Percentiles rank a stretch among this genome's conserved stretches.
These are phyloP conservation scores for Melocanna baccifera DNA, from an alignment of 176 grass and related monocot genomes.

Conservation along the genomic window DNA sequence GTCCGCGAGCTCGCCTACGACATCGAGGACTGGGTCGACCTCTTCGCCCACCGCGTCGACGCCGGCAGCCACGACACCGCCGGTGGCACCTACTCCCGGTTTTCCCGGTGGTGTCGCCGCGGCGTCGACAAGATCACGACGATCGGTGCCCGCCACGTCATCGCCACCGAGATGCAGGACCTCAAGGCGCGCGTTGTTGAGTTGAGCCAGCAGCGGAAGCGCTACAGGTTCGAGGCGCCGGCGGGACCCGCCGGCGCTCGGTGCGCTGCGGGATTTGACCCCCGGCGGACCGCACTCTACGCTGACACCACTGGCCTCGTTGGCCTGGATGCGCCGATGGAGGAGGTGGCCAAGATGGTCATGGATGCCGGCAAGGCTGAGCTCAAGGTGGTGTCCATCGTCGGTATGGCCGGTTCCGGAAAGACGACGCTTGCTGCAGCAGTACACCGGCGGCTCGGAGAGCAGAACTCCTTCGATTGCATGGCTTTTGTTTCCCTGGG, in stretches of 20 bases:
- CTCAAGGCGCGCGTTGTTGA: too few relatives aligned
- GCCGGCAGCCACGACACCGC: too few relatives aligned
- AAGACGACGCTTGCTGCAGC: conserved; percentile 39
- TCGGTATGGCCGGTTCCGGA: conserved; percentile 38
- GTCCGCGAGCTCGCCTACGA: too few relatives aligned
- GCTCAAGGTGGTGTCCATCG: conserved; percentile 17
- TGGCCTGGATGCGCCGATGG: background rate
- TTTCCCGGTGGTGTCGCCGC: too few relatives aligned
- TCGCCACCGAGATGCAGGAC: too few relatives aligned
- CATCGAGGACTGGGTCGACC: too few relatives aligned
- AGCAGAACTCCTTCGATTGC: background rate
- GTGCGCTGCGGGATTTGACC: background rate
- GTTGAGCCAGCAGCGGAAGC: too few relatives aligned
- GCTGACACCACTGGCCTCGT: background rate
- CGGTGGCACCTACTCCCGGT: too few relatives aligned
- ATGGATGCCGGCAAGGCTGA: background rate
- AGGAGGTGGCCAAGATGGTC: conserved; percentile 3
- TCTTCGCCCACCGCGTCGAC: too few relatives aligned
- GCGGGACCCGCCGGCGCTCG: background rate
- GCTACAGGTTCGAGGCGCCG: too few relatives aligned
- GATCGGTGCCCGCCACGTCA: too few relatives aligned
- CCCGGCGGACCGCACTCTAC: background rate
- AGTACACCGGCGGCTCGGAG: background rate
- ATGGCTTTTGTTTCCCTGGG: background rate
- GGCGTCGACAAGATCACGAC: too few relatives aligned